Base-by-base conservation (phyloP, 169 alveolate genomes). In the Toxoplasma gondii region DNA sequence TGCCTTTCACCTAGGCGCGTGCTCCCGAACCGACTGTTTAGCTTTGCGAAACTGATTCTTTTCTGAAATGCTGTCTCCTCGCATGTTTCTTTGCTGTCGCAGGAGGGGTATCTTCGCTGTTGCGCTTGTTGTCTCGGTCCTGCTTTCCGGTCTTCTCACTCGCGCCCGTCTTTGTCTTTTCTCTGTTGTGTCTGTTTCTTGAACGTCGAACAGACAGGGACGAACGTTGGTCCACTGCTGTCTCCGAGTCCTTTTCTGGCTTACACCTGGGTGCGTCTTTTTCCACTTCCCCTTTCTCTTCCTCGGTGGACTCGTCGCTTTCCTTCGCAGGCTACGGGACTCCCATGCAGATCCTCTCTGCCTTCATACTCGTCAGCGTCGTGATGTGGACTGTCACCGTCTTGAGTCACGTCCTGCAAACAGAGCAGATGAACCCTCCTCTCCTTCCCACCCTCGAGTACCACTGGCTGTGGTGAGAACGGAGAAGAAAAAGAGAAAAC, bases 331-430 rank as follows among this genome's bases (percentile, higher is more conserved):
- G 92, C 44, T 88, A 53, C 39, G 92, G 92, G 10, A 88, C 92
- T 54, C 92, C 92, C 17, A 88, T 88, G 93, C 93, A 88, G 43
- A 22, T 88, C 22, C 43, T 88, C 58, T 78, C 86, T 19, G 70
- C 93, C 17, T 10, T 88, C 41, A 54, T 88, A 39, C 49, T 88
- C 43, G 83, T 81, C 45, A 67, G 88, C 43, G 70, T 78, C 69
- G 74, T 70, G 31, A 27, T 88, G 87, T 88, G 93, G 93, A 88
- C 67, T 9, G 54, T 80, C 67, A 41, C 69, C 38, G 93, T 88
- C 9, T 67, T 88, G 29, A 24, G 86, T 16, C 84, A 67, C 69
- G 93, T 88, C 39, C 84, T 88, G 64, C 93, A 88, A 43, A 81
- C 74, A 0, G 93, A 88, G 58, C 41, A 43, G 31, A n/a, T 88